Evolutionary conservation across 805 yeast genomes (phyloP).

Genomic region (Tetrapisispora nanseiensis): DNA sequence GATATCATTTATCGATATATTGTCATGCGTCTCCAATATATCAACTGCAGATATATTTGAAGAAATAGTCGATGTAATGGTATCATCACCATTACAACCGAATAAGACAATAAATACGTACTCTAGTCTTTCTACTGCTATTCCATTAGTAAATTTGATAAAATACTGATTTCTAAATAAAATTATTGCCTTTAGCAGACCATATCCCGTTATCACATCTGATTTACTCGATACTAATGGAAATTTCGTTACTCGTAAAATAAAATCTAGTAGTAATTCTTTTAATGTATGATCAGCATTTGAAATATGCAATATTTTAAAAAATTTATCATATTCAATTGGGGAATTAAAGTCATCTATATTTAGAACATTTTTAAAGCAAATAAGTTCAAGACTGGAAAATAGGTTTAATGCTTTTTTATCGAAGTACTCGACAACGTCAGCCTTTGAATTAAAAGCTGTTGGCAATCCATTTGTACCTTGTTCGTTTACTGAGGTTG

Average conservation of each 20-base stretch:
- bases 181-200: conserved; percentile 36
- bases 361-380: conserved; percentile 15
- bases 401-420: conserved; percentile 13
- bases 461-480: not conserved
- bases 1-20: conserved; percentile 31
- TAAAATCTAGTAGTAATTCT: conserved; percentile 32
- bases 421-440: conserved; percentile 10
- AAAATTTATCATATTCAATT: conserved; percentile 24
- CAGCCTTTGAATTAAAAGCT: conserved; percentile 5
- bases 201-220: conserved; percentile 30
- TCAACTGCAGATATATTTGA: conserved; percentile 6
- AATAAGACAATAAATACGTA: conserved; percentile 42
- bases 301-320: conserved; percentile 31
- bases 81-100: conserved; percentile 8
- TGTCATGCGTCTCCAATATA: conserved; percentile 35
- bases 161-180: conserved; percentile 38
- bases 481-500: conserved; percentile 4
- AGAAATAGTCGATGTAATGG: not conserved
- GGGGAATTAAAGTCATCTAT: conserved; percentile 16
- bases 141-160: conserved; percentile 27
- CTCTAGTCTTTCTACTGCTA: conserved; percentile 33
- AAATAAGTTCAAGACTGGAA: conserved; percentile 17
- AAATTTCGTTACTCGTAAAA: conserved; percentile 37
- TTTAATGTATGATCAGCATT: conserved; percentile 24
- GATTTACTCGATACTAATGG: conserved; percentile 37